Conservation (phyloP, 139 green algal species). For the Picochlorum sp. region DNA sequence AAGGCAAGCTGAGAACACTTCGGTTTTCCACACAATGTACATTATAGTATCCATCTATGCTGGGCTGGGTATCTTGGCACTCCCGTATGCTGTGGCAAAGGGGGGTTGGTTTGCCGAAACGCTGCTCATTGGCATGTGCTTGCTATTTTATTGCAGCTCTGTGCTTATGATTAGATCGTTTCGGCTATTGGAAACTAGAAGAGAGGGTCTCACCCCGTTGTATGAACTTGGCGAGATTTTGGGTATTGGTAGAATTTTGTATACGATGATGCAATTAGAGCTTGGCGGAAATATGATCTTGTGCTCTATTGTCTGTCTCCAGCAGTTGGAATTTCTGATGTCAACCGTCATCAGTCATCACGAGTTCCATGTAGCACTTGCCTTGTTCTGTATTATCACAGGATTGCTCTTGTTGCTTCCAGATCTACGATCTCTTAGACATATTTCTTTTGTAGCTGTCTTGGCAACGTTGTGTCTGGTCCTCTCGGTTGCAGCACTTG, state of each 20-base stretch:
- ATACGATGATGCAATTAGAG: conserved; percentile 12
- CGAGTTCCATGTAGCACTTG: too few species aligned
- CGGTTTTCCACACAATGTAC: not conserved
- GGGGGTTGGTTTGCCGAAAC: conserved; percentile 33
- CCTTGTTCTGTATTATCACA: not conserved
- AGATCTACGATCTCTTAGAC: too few species aligned
- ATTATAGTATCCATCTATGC: conserved; percentile 18
- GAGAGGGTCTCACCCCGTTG: too few species aligned
- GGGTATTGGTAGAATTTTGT: too few species aligned
- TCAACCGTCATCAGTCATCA: too few species aligned
- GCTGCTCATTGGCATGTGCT: conserved; percentile 3
- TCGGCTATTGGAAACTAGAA: conserved; percentile 17
- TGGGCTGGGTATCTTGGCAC: conserved; percentile 30
- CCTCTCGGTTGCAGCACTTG: conserved; percentile 12
- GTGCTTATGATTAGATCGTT: conserved; percentile 33
- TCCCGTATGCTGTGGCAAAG: conserved; percentile 33
- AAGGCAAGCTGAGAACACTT: not conserved
- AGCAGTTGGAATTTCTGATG: conserved; percentile 6
- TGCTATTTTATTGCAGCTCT: conserved; percentile 29
- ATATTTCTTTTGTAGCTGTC: conserved; percentile 7
- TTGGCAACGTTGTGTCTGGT: conserved; percentile 22
- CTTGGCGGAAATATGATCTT: conserved; percentile 31
- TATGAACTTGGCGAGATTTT: conserved; percentile 2
- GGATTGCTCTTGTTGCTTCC: conserved; percentile 23
- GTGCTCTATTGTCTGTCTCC: conserved; percentile 15